Evolutionary conservation across 106 monocot species (phyloP).

Genomic region (Platanthera guangdongensis): DNA sequence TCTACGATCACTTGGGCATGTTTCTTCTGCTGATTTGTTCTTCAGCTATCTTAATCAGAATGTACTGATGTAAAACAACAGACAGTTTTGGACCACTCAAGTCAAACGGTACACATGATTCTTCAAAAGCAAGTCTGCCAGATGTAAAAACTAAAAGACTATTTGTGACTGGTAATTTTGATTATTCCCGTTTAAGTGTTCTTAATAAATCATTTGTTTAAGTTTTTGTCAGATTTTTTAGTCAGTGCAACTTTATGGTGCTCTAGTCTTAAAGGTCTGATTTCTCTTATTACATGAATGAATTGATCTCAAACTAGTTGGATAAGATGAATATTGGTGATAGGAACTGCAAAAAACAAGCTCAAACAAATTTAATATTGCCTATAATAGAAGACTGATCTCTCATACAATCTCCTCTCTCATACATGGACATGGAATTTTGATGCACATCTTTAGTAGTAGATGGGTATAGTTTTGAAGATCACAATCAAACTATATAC

Average conservation of each 20-base stretch:
- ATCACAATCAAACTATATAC: too few species aligned
- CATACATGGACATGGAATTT: too few species aligned
- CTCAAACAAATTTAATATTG: too few species aligned
- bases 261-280: background rate
- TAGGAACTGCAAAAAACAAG: background rate
- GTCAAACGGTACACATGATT: constrained; percentile 5
- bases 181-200: background rate
- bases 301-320: background rate
- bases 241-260: background rate
- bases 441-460: too few species aligned
- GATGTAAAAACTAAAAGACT: constrained; percentile 77
- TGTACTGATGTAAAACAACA: constrained; percentile 11
- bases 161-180: constrained; percentile 76
- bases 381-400: too few species aligned
- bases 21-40: background rate
- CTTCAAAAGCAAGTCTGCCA: constrained; percentile 22
- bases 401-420: too few species aligned
- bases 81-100: constrained; percentile 19
- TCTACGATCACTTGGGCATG: background rate
- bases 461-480: too few species aligned
- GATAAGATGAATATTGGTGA: background rate
- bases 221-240: background rate
- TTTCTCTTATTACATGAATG: background rate
- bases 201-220: background rate
- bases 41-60: background rate